Evolutionary conservation across 108 stramenopile genomes (phyloP).

Genomic region (Licmophora abbreviata): DNA sequence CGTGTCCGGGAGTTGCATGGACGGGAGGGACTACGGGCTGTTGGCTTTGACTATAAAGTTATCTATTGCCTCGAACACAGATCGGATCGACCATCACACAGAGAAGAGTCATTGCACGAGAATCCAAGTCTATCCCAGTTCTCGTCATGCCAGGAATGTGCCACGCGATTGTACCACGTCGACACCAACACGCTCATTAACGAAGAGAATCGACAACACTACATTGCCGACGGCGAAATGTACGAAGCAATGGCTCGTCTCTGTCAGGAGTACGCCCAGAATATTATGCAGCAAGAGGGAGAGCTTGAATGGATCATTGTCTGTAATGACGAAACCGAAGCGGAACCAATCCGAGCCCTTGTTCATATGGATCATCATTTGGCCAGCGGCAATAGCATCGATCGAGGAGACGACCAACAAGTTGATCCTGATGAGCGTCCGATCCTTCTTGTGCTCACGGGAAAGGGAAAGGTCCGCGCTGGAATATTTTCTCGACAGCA

Average conservation of each 20-base stretch:
- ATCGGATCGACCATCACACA: background rate
- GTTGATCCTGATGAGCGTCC: conserved; percentile 14
- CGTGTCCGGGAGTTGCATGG: conserved; percentile 33
- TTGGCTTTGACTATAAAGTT: conserved; percentile 53
- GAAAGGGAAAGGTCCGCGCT: conserved; percentile 70
- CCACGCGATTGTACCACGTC: conserved; percentile 47
- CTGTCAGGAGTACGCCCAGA: conserved; percentile 62
- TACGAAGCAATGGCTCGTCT: conserved; percentile 56
- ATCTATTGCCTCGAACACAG: conserved; percentile 28
- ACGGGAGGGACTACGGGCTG: conserved; percentile 36
- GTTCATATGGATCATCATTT: conserved; percentile 35
- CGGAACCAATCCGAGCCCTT: conserved; percentile 44
- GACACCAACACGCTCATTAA: conserved; percentile 43
- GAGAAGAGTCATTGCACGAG: background rate
- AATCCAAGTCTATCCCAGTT: background rate
- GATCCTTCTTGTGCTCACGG: conserved; percentile 54
- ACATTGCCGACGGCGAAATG: conserved; percentile 63
- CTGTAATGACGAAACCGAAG: conserved; percentile 28
- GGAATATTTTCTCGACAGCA: conserved; percentile 70
- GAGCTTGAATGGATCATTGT: conserved; percentile 58
- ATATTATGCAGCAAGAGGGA: conserved; percentile 48
- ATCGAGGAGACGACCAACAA: conserved; percentile 8
- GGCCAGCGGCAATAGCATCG: background rate
- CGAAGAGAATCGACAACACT: conserved; percentile 42
- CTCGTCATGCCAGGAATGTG: conserved; percentile 13